Percentiles rank a stretch among this genome's conserved stretches.
Conservation (phyloP, 202 grass and related monocot species). For the Zizania palustris region DNA sequence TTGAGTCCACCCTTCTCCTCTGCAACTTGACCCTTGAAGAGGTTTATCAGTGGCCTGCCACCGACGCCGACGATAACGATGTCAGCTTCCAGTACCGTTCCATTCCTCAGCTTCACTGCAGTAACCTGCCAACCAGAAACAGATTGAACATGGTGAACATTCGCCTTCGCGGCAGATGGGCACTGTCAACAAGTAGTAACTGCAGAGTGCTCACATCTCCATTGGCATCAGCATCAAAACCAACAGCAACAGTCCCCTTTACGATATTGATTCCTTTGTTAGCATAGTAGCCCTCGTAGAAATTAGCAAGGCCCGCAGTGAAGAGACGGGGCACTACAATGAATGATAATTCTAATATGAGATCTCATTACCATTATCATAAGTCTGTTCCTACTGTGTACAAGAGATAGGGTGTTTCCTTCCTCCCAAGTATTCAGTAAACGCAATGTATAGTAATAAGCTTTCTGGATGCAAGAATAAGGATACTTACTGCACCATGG, state of each 20-base stretch:
- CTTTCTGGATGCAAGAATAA: conserved; percentile 5
- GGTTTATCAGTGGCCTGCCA: conserved; percentile 71
- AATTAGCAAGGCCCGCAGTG: conserved; percentile 84
- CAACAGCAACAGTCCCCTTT: conserved; percentile 76
- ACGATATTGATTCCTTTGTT: conserved; percentile 87
- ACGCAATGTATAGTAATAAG: background rate
- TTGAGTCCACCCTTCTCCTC: conserved; percentile 98
- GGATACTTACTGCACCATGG: conserved; percentile 94
- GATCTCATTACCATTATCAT: background rate
- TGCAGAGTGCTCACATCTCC: conserved; percentile 67
- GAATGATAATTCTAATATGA: conserved; percentile 16
- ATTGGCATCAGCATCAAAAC: conserved; percentile 79
- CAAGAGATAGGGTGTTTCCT: background rate
- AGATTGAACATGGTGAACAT: conserved; percentile 26
- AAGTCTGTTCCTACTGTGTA: background rate
- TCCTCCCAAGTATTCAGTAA: conserved; percentile 21
- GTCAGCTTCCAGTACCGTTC: conserved; percentile 70
- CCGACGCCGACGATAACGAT: conserved; percentile 95
- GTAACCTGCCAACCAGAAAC: conserved; percentile 59
- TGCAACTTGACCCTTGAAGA: conserved; percentile 80
- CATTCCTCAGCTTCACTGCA: conserved; percentile 75
- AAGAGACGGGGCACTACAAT: conserved; percentile 91
- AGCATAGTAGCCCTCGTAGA: conserved; percentile 92
- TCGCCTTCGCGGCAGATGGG: background rate
- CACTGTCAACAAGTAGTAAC: background rate